These are phyloP conservation scores for Cyclotella cryptica DNA, from an alignment of 108 stramenopile genomes.

Conservation along the genomic window DNA sequence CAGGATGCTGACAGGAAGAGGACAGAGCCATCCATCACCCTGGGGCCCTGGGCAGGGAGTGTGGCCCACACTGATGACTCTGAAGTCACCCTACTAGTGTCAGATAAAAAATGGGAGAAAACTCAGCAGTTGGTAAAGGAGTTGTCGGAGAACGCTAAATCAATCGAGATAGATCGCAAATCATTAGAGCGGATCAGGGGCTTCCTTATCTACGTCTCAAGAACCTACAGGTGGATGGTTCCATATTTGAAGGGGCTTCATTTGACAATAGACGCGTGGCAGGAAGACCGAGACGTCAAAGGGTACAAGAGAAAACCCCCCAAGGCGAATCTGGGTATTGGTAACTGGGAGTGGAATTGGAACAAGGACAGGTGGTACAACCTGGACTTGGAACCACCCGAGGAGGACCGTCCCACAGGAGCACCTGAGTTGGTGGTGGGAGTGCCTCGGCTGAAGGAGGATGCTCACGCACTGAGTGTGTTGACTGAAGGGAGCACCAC, in stretches of 20 bases:
- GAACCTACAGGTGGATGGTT: conserved; percentile 39
- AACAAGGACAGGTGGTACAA: conserved; percentile 3
- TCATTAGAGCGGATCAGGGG: conserved; percentile 27
- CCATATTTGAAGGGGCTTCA: no score
- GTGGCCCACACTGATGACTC: background rate
- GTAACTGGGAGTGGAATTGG: conserved; percentile 15
- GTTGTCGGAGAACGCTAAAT: no score
- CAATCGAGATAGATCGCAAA: no score
- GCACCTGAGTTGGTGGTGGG: background rate
- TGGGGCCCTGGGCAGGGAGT: no score
- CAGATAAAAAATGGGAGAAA: no score
- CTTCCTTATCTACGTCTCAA: conserved; percentile 51
- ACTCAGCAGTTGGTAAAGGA: no score
- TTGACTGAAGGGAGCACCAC: no score
- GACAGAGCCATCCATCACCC: background rate
- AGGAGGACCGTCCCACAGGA: background rate
- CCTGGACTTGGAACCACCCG: background rate
- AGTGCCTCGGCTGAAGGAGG: no score
- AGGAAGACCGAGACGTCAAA: conserved; percentile 33
- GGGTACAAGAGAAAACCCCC: no score
- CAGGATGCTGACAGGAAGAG: background rate
- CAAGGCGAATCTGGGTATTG: background rate
- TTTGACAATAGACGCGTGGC: conserved; percentile 54
- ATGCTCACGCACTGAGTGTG: no score
- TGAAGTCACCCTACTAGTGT: no score